Evolutionary conservation across 2,329 filamentous ascomycete species (phyloP).

Genomic region (Penicillium griseofulvum): DNA sequence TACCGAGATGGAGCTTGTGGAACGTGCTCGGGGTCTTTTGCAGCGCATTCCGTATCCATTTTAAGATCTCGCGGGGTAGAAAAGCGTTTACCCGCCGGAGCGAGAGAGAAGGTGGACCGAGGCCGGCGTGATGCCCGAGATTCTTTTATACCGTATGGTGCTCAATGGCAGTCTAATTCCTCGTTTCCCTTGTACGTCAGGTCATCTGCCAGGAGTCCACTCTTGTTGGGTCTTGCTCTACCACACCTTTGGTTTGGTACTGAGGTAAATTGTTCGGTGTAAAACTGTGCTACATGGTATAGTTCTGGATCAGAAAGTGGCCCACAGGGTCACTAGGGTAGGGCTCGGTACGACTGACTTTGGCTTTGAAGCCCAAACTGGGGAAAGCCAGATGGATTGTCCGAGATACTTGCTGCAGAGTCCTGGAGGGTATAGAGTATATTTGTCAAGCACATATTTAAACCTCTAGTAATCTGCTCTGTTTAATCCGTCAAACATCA

Average conservation of each 20-base stretch:
- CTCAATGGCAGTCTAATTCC: not conserved
- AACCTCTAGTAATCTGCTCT: not conserved
- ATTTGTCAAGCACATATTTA: not conserved
- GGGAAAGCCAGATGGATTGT: not conserved
- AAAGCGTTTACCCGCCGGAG: constrained; percentile 9
- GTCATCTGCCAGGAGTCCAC: not conserved
- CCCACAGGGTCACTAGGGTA: not conserved
- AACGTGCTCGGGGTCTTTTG: constrained; percentile 12
- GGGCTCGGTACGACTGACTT: constrained; percentile 4
- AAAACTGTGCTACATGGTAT: not conserved
- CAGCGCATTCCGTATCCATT: constrained; percentile 15
- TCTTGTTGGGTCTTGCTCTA: not conserved
- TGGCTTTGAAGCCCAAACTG: not conserved
- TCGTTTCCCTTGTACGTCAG: not conserved
- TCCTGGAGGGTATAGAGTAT: not conserved
- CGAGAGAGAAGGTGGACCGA: constrained; percentile 11
- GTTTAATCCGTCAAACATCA: not conserved
- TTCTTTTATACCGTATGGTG: not conserved
- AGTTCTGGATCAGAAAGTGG: not conserved
- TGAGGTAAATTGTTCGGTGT: not conserved
- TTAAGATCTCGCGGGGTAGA: constrained; percentile 5
- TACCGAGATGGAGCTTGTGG: constrained; percentile 14
- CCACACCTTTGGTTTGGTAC: not conserved
- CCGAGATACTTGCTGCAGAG: not conserved
- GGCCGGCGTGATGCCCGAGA: constrained; percentile 12